Evolutionary conservation across 495 filamentous ascomycete genomes (phyloP).

Genomic region (Lophium mytilinum): DNA sequence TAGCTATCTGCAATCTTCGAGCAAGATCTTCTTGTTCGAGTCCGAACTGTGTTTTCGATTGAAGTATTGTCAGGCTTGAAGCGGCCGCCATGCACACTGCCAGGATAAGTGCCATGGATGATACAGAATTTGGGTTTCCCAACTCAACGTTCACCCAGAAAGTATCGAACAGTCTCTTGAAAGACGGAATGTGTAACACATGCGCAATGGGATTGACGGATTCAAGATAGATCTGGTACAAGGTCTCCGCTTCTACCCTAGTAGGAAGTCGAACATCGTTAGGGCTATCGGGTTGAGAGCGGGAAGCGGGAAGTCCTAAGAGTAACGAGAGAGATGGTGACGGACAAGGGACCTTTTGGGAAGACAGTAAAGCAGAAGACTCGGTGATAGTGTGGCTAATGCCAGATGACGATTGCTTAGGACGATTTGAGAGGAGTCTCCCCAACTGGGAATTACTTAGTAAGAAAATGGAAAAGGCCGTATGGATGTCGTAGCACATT

Average conservation of each 20-base stretch:
- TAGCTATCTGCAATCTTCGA: slow-evolving; percentile 16
- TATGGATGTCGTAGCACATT: background rate
- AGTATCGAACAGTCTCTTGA: slow-evolving; percentile 18
- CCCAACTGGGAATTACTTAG: slow-evolving; percentile 20
- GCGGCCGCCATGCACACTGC: slow-evolving; percentile 25
- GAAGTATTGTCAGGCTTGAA: slow-evolving; percentile 14
- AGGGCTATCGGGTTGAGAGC: slow-evolving; percentile 1
- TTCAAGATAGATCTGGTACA: slow-evolving; percentile 19
- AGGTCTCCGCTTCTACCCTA: slow-evolving; percentile 15
- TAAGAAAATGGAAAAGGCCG: background rate
- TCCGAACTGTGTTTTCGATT: slow-evolving; percentile 23
- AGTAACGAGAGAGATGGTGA: slow-evolving; percentile 20
- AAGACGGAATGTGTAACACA: slow-evolving; percentile 23
- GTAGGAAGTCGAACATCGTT: slow-evolving; percentile 16
- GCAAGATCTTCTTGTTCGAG: slow-evolving; percentile 23
- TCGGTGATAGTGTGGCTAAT: slow-evolving; percentile 17
- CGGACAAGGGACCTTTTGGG: slow-evolving; percentile 21
- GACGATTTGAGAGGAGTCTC: slow-evolving; percentile 20
- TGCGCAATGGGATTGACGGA: slow-evolving; percentile 22
- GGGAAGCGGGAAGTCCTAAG: slow-evolving; percentile 4
- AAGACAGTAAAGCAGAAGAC: slow-evolving; percentile 20
- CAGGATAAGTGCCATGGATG: slow-evolving; percentile 18
- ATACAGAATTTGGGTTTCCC: slow-evolving; percentile 19
- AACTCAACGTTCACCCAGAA: slow-evolving; percentile 24
- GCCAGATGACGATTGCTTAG: slow-evolving; percentile 3